phyloP scores from a whole-genome alignment of 2,329 filamentous ascomycete genomes.

The Karstenula rhodostoma region DNA sequence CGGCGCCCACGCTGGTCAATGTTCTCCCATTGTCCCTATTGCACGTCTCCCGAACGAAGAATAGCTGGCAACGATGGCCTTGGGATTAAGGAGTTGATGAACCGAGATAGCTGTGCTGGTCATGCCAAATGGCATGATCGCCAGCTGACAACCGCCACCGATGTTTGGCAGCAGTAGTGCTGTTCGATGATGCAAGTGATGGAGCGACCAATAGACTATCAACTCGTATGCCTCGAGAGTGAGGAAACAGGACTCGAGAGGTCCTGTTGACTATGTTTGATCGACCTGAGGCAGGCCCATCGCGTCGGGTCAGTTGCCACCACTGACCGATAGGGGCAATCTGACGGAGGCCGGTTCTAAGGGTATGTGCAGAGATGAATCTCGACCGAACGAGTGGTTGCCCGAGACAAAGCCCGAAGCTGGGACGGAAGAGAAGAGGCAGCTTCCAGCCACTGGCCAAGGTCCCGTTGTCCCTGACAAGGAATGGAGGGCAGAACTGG shows the following conservation, averaged over 20 bases:
- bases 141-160: constrained; percentile 35
- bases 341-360: constrained; percentile 6
- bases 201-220: constrained; percentile 4
- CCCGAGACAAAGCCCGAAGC: constrained; percentile 26
- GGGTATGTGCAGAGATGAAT: constrained; percentile 16
- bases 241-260: constrained; percentile 16
- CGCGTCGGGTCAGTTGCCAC: constrained; percentile 21
- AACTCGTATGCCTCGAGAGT: constrained; percentile 14
- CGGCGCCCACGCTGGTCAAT: constrained; percentile 22
- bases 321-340: constrained; percentile 14
- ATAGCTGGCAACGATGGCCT: constrained; percentile 10
- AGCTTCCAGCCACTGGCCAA: constrained; percentile 12
- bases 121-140: constrained; percentile 22
- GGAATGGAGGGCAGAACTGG: background rate
- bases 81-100: constrained; percentile 18
- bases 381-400: constrained; percentile 19
- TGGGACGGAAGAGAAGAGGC: constrained; percentile 16
- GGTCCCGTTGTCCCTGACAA: background rate
- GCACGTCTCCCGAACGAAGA: background rate
- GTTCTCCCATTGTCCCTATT: background rate
- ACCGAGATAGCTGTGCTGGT: constrained; percentile 13
- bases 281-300: constrained; percentile 15
- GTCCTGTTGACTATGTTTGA: constrained; percentile 13
- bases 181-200: constrained; percentile 15
- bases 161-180: constrained; percentile 26